These are phyloP conservation scores for Clitoria ternatea DNA, from an alignment of 306 rosid species.

Conservation along the genomic window DNA sequence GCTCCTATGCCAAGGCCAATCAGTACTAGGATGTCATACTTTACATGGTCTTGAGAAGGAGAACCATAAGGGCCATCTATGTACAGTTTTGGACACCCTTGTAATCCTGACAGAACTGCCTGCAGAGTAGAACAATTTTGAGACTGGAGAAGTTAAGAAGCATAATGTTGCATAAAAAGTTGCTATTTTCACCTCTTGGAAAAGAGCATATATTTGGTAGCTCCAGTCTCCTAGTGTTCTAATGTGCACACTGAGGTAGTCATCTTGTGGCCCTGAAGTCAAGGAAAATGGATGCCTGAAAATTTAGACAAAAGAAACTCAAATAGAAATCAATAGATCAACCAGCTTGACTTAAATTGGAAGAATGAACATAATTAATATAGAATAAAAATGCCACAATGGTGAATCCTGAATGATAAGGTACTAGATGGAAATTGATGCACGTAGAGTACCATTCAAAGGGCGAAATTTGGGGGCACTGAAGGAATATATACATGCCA, in stretches of 20 bases:
- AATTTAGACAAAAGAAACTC: constrained; percentile 24
- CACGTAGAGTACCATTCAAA: constrained; percentile 82
- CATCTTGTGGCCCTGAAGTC: constrained; percentile 86
- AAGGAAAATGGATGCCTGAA: constrained; percentile 94
- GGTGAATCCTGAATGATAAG: not conserved
- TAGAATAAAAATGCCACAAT: not conserved
- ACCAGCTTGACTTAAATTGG: not conserved
- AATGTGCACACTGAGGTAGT: constrained; percentile 76
- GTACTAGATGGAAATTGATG: not conserved
- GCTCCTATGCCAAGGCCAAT: constrained; percentile 93
- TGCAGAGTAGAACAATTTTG: constrained; percentile 24
- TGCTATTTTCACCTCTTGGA: constrained; percentile 59
- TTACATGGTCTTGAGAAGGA: constrained; percentile 83
- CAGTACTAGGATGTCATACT: constrained; percentile 66
- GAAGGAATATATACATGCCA: constrained; percentile 89
- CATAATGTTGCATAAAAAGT: not conserved
- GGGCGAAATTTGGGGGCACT: constrained; percentile 83
- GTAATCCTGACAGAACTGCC: constrained; percentile 41
- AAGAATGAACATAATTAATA: not conserved
- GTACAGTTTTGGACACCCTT: constrained; percentile 60
- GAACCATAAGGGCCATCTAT: constrained; percentile 91
- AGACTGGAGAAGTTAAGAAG: not conserved
- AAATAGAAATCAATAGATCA: constrained; percentile 7
- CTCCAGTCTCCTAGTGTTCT: constrained; percentile 92
- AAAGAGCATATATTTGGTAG: constrained; percentile 56